These are phyloP conservation scores for Batrachochytrium dendrobatidis DNA, from an alignment of 371 early-diverging fungal species.

Conservation along the genomic window DNA sequence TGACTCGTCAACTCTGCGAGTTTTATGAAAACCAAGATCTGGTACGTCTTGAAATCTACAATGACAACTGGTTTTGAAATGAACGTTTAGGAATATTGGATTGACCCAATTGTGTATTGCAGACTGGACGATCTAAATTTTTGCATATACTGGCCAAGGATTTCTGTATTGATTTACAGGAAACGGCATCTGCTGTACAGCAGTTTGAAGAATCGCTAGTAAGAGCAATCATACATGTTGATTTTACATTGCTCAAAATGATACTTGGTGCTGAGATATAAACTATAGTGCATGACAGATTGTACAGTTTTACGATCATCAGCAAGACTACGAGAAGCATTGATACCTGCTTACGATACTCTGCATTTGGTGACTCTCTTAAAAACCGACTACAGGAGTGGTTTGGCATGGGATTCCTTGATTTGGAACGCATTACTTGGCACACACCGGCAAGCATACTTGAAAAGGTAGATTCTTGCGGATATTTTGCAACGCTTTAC, in stretches of 20 bases:
- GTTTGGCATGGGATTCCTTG: conserved; percentile 57
- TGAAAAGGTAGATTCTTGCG: too few species aligned
- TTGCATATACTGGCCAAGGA: conserved; percentile 52
- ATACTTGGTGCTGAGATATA: too few species aligned
- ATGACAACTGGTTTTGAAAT: too few species aligned
- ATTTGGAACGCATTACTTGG: conserved; percentile 72
- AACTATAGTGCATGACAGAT: conserved; percentile 22
- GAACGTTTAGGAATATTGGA: too few species aligned
- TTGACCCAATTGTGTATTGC: too few species aligned
- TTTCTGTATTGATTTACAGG: conserved; percentile 37
- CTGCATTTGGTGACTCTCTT: conserved; percentile 58
- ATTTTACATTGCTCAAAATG: conserved; percentile 17
- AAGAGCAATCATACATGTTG: background rate
- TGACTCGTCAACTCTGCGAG: conserved; percentile 56
- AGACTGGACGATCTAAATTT: conserved; percentile 45
- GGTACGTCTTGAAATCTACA: conserved; percentile 14
- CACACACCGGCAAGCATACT: conserved; percentile 58
- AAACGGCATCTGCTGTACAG: background rate
- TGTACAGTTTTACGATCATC: conserved; percentile 41
- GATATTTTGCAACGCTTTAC: background rate
- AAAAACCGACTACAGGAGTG: conserved; percentile 53
- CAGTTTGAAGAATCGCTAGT: background rate
- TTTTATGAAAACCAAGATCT: conserved; percentile 49
- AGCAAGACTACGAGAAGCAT: conserved; percentile 47
- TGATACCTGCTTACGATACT: conserved; percentile 54